Base-by-base conservation (phyloP, 1,284 basidiomycete species). In the Bjerkandera adusta region DNA sequence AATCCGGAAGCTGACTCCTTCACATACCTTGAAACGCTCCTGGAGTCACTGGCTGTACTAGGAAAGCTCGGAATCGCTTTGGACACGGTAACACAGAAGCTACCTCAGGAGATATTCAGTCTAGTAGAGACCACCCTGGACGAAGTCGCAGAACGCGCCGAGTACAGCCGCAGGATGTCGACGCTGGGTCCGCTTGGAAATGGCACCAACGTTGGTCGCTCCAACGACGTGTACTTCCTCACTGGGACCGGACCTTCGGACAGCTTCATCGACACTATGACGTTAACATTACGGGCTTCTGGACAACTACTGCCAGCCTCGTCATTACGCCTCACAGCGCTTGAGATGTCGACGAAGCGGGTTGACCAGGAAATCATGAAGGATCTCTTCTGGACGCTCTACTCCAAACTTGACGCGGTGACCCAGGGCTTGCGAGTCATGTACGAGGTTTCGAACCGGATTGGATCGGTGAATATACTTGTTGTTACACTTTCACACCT, bases 351-450 rank as follows among this genome's bases (percentile, higher is more conserved):
- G 24, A 78, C 79, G 5, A 89, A 88, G 56, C 77, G 83, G 40
- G 69, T 78, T 29, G 86, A 97, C 63, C 85, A 92, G 52, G 89
- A 95, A 57, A 83, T 89, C n/a, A 66, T 98, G 43, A 79, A 77
- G 50, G 97, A 99, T 67, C 75, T 99, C 29, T 98, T 99, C 67
- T 99, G 96, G 95, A 98, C 97, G 3, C 66, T 97, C 13, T 99
- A 93, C 64, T 97, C 94, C 4, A 99, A 99, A 67, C 67, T 99
- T 43, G 88, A 95, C 59, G 97, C 97, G 16, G 89, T 98, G n/a
- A 77, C 91, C 27, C 95, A 99, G 65, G 92, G 94, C 7, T 75
- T 98, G 55, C 75, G 95, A 38, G 89, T 97, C 2, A 79, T 97
- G 1, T 94, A 89, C 60, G 97, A 99, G 65, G 90, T 99, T 1